phyloP scores from a whole-genome alignment of 2,329 filamentous ascomycete genomes.

The Fusarium subglutinans region DNA sequence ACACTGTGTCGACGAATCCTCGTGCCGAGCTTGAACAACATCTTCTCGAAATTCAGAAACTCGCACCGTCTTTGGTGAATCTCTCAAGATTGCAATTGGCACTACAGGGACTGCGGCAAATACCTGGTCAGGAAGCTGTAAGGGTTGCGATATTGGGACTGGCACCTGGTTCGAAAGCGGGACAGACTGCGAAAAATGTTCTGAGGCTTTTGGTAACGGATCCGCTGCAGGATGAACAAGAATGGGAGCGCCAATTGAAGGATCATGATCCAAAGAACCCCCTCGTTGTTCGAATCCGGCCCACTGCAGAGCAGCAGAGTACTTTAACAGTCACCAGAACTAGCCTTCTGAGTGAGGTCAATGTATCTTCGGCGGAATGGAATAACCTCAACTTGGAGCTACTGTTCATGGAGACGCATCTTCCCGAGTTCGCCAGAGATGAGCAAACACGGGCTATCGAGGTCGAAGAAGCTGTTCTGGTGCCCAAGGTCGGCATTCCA shows the following conservation, averaged over 20 bases:
- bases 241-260: constrained; percentile 74
- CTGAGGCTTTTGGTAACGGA: constrained; percentile 76
- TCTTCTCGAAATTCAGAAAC: constrained; percentile 68
- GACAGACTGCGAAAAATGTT: constrained; percentile 68
- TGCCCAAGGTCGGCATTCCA: constrained; percentile 77
- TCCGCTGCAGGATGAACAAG: constrained; percentile 68
- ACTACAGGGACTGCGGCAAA: constrained; percentile 68
- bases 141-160: constrained; percentile 67
- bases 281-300: constrained; percentile 68
- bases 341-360: constrained; percentile 64
- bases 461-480: constrained; percentile 74
- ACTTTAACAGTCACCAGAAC: constrained; percentile 44
- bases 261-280: constrained; percentile 62
- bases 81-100: constrained; percentile 78
- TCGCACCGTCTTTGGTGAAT: constrained; percentile 70
- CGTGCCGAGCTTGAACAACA: constrained; percentile 66
- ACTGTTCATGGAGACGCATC: constrained; percentile 62
- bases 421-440: constrained; percentile 47
- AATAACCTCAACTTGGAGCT: constrained; percentile 72
- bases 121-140: constrained; percentile 64
- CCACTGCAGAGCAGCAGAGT: constrained; percentile 43
- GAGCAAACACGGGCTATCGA: constrained; percentile 45
- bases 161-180: constrained; percentile 49
- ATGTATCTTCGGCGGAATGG: constrained; percentile 70
- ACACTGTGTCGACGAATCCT: constrained; percentile 43